Conservation (phyloP, 805 yeast species). For the Kuraishia borneana region DNA sequence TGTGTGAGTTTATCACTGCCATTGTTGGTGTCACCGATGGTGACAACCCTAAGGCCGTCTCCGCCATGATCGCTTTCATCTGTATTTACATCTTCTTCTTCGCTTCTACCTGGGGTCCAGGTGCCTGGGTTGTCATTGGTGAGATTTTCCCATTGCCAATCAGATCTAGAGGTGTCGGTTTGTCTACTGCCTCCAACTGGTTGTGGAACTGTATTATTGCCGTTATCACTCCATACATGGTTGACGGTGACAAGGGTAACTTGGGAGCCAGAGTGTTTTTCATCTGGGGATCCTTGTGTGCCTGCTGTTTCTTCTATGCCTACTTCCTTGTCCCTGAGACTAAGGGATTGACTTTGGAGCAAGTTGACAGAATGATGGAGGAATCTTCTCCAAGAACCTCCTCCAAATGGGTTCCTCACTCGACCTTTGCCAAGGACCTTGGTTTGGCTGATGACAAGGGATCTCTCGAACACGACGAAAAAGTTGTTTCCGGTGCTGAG, state of each 20-base stretch:
- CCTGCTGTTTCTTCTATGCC: slow-evolving; percentile 47
- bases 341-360: slow-evolving; percentile 72
- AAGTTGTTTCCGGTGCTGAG: not conserved
- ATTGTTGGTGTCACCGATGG: slow-evolving; percentile 21
- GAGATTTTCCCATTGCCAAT: slow-evolving; percentile 62
- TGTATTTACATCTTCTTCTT: slow-evolving; percentile 62
- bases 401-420: slow-evolving; percentile 22
- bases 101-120: slow-evolving; percentile 82
- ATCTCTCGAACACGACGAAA: slow-evolving; percentile 1
- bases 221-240: slow-evolving; percentile 66
- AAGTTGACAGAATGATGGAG: slow-evolving; percentile 44
- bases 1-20: slow-evolving; percentile 51
- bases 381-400: slow-evolving; percentile 23
- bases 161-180: slow-evolving; percentile 62
- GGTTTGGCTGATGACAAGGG: slow-evolving; percentile 11
- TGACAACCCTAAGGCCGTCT: slow-evolving; percentile 14
- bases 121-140: slow-evolving; percentile 56
- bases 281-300: slow-evolving; percentile 50
- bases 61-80: slow-evolving; percentile 29
- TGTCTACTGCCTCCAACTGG: slow-evolving; percentile 75
- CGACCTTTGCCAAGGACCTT: slow-evolving; percentile 17
- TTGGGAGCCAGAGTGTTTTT: slow-evolving; percentile 58
- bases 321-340: slow-evolving; percentile 70
- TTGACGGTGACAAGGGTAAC: slow-evolving; percentile 51
- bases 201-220: slow-evolving; percentile 66